Conservation (phyloP, 75 land plant species). For the Picea glauca region DNA sequence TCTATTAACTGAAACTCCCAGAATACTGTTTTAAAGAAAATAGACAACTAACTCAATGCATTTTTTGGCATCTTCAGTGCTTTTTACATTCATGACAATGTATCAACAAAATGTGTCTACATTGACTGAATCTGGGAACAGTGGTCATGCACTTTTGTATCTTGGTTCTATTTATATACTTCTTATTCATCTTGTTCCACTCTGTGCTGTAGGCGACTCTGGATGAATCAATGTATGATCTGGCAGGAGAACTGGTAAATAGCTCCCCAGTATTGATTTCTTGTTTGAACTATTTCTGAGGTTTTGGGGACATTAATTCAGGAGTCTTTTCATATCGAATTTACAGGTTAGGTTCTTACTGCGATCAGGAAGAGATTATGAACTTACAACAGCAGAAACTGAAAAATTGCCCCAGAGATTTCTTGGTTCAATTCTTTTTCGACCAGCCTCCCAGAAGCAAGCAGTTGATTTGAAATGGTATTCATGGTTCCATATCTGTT, state of each 20-base stretch:
- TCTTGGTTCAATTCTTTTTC: constrained; percentile 77
- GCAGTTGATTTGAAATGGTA: constrained; percentile 52
- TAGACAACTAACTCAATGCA: background rate
- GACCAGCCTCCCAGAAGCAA: constrained; percentile 38
- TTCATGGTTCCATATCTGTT: background rate
- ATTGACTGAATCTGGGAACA: background rate
- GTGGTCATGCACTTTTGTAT: too few species aligned
- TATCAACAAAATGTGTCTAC: background rate
- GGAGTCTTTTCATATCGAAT: constrained; percentile 10
- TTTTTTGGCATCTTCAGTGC: background rate
- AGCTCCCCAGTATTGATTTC: background rate
- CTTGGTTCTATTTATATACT: background rate
- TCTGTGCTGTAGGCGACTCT: constrained; percentile 74
- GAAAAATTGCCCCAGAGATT: constrained; percentile 60
- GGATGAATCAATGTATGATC: constrained; percentile 95
- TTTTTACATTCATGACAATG: background rate
- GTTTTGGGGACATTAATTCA: background rate
- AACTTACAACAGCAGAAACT: constrained; percentile 56
- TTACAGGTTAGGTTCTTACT: constrained; percentile 87
- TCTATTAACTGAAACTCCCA: background rate
- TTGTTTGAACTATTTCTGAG: background rate
- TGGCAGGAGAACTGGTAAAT: constrained; percentile 97
- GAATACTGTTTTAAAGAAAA: background rate
- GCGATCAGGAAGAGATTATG: constrained; percentile 92
- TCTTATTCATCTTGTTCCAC: background rate